phyloP scores from a whole-genome alignment of 306 rosid species.

The Parietaria judaica region DNA sequence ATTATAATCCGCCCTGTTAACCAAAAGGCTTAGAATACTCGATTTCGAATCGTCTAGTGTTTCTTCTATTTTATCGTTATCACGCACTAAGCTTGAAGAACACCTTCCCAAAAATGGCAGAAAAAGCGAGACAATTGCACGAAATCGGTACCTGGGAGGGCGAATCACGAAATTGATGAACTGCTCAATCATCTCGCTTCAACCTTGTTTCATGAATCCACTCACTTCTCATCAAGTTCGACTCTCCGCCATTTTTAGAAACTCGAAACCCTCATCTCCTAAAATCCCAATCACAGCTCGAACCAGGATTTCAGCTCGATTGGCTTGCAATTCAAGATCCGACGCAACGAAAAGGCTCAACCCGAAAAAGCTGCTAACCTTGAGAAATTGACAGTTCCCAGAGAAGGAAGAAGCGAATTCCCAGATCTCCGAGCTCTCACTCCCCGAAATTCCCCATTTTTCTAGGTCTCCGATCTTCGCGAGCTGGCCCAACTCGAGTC shows the following conservation, averaged over 20 bases:
- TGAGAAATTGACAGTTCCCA: not conserved
- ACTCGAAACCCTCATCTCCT: not conserved
- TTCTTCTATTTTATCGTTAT: too few species aligned
- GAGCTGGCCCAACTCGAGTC: not conserved
- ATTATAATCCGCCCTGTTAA: slow-evolving; percentile 79
- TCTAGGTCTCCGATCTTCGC: too few species aligned
- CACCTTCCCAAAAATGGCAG: not conserved
- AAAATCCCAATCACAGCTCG: not conserved
- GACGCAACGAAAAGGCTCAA: slow-evolving; percentile 7
- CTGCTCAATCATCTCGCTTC: slow-evolving; percentile 80
- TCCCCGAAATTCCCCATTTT: too few species aligned
- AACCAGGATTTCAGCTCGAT: not conserved
- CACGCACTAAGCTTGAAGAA: not conserved
- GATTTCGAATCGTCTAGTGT: not conserved
- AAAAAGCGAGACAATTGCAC: not conserved
- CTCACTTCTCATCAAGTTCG: slow-evolving; percentile 10
- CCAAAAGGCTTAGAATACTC: not conserved
- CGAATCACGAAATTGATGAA: slow-evolving; percentile 92
- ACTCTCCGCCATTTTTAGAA: slow-evolving; percentile 11
- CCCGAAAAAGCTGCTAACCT: slow-evolving; percentile 5
- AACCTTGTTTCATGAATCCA: slow-evolving; percentile 44
- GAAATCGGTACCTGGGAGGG: slow-evolving; percentile 75
- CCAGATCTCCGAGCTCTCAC: not conserved
- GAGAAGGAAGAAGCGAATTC: not conserved
- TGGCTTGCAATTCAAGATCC: slow-evolving; percentile 13